A percentile compares a stretch with the other conserved stretches of the same genome.
Conservation (phyloP, 768 basidiomycete genomes). For the Sistotremastrum niveocremeum region DNA sequence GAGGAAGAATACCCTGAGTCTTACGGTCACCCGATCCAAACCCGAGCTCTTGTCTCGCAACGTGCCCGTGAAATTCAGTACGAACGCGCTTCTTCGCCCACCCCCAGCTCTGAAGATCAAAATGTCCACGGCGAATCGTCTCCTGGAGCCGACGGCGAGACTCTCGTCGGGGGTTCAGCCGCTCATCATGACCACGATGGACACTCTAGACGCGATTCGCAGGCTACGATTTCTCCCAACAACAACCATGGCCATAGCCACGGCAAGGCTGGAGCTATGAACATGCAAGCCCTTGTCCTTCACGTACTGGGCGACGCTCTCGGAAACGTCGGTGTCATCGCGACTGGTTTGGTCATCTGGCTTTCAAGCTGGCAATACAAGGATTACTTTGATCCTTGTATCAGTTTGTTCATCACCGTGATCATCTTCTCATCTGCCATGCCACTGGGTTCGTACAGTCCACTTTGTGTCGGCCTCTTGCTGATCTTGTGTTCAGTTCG, state of each 20-base stretch:
- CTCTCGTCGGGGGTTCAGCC: not conserved
- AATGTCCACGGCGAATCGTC: constrained; percentile 10
- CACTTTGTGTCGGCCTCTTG: not conserved
- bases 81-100: too few relatives aligned
- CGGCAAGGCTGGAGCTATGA: constrained; percentile 64
- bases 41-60: not conserved
- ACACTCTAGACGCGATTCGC: not conserved
- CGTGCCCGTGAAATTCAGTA: not conserved
- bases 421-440: constrained; percentile 96
- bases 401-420: constrained; percentile 85
- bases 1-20: not conserved
- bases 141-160: constrained; percentile 6
- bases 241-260: constrained; percentile 26
- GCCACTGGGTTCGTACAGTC: constrained; percentile 53
- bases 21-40: too few relatives aligned
- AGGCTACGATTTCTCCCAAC: not conserved
- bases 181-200: not conserved
- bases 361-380: constrained; percentile 72
- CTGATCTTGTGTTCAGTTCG: constrained; percentile 37
- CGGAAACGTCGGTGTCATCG: constrained; percentile 95
- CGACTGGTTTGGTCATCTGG: constrained; percentile 92
- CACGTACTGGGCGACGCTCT: constrained; percentile 96
- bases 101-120: too few relatives aligned
- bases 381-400: constrained; percentile 85
- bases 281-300: constrained; percentile 90